Base-by-base conservation (phyloP, 169 alveolate species). In the Babesia caballi region DNA sequence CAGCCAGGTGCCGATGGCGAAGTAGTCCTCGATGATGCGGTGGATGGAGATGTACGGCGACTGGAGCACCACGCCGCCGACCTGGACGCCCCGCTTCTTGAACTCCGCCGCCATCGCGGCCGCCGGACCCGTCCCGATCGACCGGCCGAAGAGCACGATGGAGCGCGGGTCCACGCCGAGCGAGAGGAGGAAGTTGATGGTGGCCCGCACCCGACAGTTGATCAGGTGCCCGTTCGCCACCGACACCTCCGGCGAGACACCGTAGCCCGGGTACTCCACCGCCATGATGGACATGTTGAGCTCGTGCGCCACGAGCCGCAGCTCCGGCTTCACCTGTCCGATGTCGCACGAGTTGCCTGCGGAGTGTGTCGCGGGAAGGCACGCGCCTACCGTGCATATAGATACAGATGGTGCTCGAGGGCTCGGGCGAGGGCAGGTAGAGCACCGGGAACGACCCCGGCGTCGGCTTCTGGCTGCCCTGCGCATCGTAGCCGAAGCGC, bases 111-210 rank as follows among this genome's bases (percentile, higher is more conserved):
- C 93, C 60, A 90, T 72, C 54, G 84, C 74, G 8, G 91, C 86
- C 17, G 95, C 95, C 0, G 92, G 94, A 7, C 95, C 95, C 11
- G 95, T 91, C 15, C 95, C 95, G 49, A 91, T 91, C 33, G 95
- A 90, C 42, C 95, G 52, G 21, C 95, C 95, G 69, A 90, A 91
- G 57, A 89, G 66, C 35, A 91, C 28, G 44, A 91, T 88, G 35
- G 77, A 67, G 44, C 86, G 58, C 28, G 91, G 89, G 38, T 81
- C 72, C 25, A 90, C 72, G 36, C 93, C 91, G 33, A 90, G 63
- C 35, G 90, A 90, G 30, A 57, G 59, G 38, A 91, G 89, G 66
- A 91, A 90, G 47, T 90, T 74, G 68, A 90, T 74, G 14, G 95
- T 91, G 9, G 95, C 90, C 23, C 85, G 59, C 17, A 91, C 93